Conservation (phyloP, 2,329 filamentous ascomycete species). For the Madurella mycetomatis region DNA sequence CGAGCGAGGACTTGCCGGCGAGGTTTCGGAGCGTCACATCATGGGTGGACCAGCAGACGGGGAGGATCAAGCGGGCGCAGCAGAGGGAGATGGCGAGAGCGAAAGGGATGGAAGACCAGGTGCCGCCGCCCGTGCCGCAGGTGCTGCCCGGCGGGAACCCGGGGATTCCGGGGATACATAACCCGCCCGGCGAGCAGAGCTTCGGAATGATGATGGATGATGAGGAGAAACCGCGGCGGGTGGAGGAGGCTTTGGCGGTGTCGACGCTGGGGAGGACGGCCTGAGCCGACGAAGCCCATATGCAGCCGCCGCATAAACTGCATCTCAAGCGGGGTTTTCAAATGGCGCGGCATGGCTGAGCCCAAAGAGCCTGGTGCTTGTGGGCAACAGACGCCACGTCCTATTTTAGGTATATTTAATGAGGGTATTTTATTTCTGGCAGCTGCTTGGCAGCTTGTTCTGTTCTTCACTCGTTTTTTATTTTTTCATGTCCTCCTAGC, state of each 20-base stretch:
- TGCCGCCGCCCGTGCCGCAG: constrained; percentile 34
- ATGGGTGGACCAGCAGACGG: constrained; percentile 63
- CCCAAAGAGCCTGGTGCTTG: too few species aligned
- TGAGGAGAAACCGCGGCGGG: constrained; percentile 42
- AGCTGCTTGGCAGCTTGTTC: too few species aligned
- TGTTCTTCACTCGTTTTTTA: too few species aligned
- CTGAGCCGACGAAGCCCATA: background rate
- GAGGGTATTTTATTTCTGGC: too few species aligned
- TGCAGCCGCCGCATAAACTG: too few species aligned
- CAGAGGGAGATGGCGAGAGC: constrained; percentile 29
- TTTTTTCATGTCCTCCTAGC: too few species aligned
- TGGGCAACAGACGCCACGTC: too few species aligned
- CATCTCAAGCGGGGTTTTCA: too few species aligned
- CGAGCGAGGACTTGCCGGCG: constrained; percentile 50
- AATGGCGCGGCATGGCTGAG: too few species aligned
- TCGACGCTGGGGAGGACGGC: background rate
- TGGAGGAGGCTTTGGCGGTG: constrained; percentile 27
- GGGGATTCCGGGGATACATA: constrained; percentile 31
- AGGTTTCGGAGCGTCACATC: constrained; percentile 56
- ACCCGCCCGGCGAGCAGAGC: constrained; percentile 42
- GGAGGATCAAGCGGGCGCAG: constrained; percentile 46
- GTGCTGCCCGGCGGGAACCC: constrained; percentile 33
- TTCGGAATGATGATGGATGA: constrained; percentile 50
- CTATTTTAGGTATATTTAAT: too few species aligned
- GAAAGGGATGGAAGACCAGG: constrained; percentile 25